Percentiles rank a stretch among this genome's conserved stretches.
phyloP scores from a whole-genome alignment of 2,329 filamentous ascomycete genomes.

The Stemphylium lycopersici region DNA sequence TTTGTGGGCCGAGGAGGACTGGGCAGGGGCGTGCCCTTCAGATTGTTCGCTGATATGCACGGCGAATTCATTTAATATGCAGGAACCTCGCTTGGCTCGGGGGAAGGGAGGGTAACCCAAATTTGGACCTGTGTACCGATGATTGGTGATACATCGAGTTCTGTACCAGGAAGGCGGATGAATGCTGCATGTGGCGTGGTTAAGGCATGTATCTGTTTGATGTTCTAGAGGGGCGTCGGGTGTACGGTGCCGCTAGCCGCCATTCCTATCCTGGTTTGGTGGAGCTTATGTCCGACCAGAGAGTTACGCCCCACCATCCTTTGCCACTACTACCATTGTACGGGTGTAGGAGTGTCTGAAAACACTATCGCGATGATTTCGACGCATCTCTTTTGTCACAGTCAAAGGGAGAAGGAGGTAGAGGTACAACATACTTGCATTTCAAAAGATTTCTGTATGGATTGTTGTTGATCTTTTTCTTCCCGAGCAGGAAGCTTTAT shows the following conservation, averaged over 20 bases:
- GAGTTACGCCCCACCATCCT: background rate
- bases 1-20: background rate
- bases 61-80: background rate
- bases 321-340: too few species aligned
- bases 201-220: background rate
- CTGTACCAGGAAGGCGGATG: background rate
- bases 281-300: background rate
- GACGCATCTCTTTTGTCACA: too few species aligned
- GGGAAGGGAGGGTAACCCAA: too few species aligned
- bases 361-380: too few species aligned
- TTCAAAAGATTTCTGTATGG: too few species aligned
- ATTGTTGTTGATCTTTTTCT: too few species aligned
- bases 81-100: background rate
- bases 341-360: too few species aligned
- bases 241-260: background rate
- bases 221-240: background rate
- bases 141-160: background rate
- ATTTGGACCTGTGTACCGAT: background rate
- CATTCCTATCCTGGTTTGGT: background rate
- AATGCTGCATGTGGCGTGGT: constrained; percentile 1
- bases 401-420: too few species aligned
- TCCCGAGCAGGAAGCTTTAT: too few species aligned
- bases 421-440: too few species aligned
- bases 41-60: background rate
- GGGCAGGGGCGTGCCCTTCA: background rate